phyloP scores from a whole-genome alignment of 2,329 filamentous ascomycete species.

The Beauveria pseudobassiana region DNA sequence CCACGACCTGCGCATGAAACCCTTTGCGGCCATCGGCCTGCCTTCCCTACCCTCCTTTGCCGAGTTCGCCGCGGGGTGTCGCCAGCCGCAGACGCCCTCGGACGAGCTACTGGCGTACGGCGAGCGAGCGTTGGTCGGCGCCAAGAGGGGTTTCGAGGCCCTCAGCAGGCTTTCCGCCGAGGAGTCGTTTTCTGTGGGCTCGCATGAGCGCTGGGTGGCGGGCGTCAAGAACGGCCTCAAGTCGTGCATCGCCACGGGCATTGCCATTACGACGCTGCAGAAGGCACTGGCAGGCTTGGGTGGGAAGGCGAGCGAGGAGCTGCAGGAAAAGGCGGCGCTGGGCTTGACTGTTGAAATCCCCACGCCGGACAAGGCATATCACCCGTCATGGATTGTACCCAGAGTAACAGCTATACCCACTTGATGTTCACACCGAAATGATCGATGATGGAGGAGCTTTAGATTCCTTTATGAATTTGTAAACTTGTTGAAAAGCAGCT shows the following conservation, averaged over 20 bases:
- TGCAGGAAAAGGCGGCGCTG: constrained; percentile 13
- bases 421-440: background rate
- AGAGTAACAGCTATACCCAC: constrained; percentile 27
- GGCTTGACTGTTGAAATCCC: constrained; percentile 46
- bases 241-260: constrained; percentile 62
- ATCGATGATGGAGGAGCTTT: background rate
- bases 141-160: constrained; percentile 49
- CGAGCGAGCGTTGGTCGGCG: constrained; percentile 36
- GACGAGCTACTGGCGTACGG: constrained; percentile 37
- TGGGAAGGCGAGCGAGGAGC: background rate
- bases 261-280: constrained; percentile 54
- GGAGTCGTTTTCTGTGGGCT: constrained; percentile 48
- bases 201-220: constrained; percentile 54
- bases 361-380: constrained; percentile 45
- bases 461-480: background rate
- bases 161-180: constrained; percentile 43
- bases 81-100: constrained; percentile 31
- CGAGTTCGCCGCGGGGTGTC: constrained; percentile 44
- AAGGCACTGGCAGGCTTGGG: constrained; percentile 36
- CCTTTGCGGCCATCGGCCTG: constrained; percentile 62
- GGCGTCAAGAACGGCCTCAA: constrained; percentile 54
- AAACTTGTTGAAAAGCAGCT: background rate
- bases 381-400: constrained; percentile 60
- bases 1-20: constrained; percentile 81
- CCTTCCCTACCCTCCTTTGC: constrained; percentile 60